Base-by-base conservation (phyloP, 2,329 filamentous ascomycete genomes). In the Penicillium concentricum region DNA sequence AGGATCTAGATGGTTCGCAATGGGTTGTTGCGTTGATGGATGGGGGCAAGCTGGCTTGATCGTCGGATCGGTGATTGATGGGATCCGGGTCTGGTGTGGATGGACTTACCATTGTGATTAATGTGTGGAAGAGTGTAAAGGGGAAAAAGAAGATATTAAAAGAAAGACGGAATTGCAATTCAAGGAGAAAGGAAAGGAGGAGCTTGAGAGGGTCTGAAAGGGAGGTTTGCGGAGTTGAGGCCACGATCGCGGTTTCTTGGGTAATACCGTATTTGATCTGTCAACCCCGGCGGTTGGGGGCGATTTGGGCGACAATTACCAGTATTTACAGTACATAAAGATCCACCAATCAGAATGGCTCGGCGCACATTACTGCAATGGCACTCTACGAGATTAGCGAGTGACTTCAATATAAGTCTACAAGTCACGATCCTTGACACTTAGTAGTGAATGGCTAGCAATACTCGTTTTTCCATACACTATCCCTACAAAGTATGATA, bases 241-340 rank as follows among this genome's bases (percentile, higher is more conserved):
- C 64, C 64, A 67, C 64, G 64, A 67, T 67, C 64, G 48, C 64
- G 64, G 60, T 65, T 67, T 65, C 60, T 61, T 60, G 48, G 51
- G 60, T 58, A 48, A 57, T 66, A 64, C 60, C 51, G 63, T 66
- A 64, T 34, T 35, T 16, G 48, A 50, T 51, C 12, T 30, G 64
- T 66, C 6, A 58, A 20, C 8, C 5, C 34, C 7, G 6, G 35
- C 20, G 10, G 10, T 32, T 42, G 9, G 3, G 13, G 13, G 20
- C 9, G 1, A 10, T 13, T 1, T 4, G 1, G 15, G 10, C 34
- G 5, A 35, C 61, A 60, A 53, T 56, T 59, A 52, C 45, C 4
- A 7, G 56, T 61, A 62, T 58, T 12, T 8, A 6, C 4, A 28
- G 15, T 60, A 66, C 57, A 26, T 7, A 13, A 3, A 34, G 15